These are phyloP conservation scores for Alternaria incomplexa DNA, from an alignment of 2,329 filamentous ascomycete genomes.

Conservation along the genomic window DNA sequence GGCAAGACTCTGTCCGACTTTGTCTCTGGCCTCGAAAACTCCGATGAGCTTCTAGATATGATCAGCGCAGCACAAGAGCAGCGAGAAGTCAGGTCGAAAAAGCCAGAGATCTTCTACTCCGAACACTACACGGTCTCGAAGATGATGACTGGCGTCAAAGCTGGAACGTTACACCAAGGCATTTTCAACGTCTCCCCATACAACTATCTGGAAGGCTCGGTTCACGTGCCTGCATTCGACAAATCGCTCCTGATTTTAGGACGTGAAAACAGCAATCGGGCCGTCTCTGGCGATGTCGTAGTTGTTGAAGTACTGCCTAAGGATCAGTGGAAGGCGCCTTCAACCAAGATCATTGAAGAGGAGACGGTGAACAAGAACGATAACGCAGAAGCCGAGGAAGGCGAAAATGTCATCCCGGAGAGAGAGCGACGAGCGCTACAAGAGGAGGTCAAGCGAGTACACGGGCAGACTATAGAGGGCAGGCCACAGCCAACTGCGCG, in stretches of 20 bases:
- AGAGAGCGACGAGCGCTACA: conserved; percentile 85
- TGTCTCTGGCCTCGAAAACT: conserved; percentile 81
- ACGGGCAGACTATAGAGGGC: conserved; percentile 76
- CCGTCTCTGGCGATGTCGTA: conserved; percentile 89
- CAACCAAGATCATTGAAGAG: conserved; percentile 94
- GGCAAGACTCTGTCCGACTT: conserved; percentile 74
- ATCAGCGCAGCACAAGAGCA: conserved; percentile 79
- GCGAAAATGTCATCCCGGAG: conserved; percentile 78
- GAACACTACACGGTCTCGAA: conserved; percentile 90
- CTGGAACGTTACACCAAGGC: conserved; percentile 88
- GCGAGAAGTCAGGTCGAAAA: conserved; percentile 67
- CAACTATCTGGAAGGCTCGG: conserved; percentile 94
- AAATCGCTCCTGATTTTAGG: conserved; percentile 87
- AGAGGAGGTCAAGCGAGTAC: conserved; percentile 86
- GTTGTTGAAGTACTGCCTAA: conserved; percentile 92
- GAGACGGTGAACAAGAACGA: conserved; percentile 91
- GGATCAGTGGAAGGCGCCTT: conserved; percentile 96
- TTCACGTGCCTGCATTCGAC: conserved; percentile 88
- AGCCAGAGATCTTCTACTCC: conserved; percentile 78
- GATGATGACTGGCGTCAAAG: conserved; percentile 92
- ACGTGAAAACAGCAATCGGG: conserved; percentile 93
- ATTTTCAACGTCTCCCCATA: conserved; percentile 96
- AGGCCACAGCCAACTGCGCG: conserved; percentile 87
- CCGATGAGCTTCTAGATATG: conserved; percentile 89
- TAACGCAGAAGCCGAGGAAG: conserved; percentile 83